Conservation (phyloP, 148 eudicot species). For the Diospyros lotus region DNA sequence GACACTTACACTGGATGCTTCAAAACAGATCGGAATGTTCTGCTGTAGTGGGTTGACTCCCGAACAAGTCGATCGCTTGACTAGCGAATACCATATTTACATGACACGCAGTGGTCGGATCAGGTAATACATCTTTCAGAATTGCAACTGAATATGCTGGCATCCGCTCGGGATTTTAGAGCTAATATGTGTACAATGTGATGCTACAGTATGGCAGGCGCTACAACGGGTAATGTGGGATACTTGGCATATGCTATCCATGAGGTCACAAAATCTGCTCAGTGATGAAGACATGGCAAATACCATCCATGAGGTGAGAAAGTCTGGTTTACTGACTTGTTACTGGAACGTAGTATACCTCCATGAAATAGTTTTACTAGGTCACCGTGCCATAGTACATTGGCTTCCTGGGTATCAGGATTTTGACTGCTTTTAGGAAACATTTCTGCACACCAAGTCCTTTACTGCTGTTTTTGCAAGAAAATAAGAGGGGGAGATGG, state of each 20-base stretch:
- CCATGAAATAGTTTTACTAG: no score
- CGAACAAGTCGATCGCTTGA: conserved; percentile 94
- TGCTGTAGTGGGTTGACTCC: conserved; percentile 96
- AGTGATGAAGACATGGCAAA: conserved; percentile 69
- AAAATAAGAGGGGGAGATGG: background rate
- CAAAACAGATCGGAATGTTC: conserved; percentile 92
- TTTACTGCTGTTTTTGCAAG: background rate
- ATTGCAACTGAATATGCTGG: no score
- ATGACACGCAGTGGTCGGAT: conserved; percentile 96
- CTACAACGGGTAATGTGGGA: conserved; percentile 81
- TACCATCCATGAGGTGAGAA: conserved; percentile 89
- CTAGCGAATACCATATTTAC: conserved; percentile 78
- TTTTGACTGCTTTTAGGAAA: background rate
- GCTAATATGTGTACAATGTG: conserved; percentile 1
- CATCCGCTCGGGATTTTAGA: background rate
- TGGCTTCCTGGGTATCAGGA: background rate
- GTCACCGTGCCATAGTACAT: no score
- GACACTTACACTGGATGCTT: background rate
- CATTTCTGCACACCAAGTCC: background rate
- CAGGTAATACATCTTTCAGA: conserved; percentile 40
- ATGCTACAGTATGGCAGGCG: conserved; percentile 84
- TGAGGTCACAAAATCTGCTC: conserved; percentile 75
- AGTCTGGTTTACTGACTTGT: conserved; percentile 35
- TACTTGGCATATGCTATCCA: conserved; percentile 91
- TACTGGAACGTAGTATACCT: background rate